Base-by-base conservation (phyloP, 768 basidiomycete species). In the Amanita rimosa region DNA sequence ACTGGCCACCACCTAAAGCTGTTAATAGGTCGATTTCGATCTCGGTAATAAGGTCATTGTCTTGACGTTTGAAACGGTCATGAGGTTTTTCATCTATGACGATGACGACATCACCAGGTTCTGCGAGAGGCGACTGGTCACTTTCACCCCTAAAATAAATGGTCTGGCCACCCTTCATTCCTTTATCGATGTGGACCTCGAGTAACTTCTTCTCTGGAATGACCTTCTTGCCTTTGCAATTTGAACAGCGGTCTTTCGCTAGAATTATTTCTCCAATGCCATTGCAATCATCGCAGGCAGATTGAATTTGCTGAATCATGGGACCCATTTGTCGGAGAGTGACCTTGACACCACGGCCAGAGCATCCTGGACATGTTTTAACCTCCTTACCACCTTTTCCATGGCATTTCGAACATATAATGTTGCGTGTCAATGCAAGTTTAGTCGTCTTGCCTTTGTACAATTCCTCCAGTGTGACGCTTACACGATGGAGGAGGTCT, bases 391-490 rank as follows among this genome's bases (percentile, higher is more conserved):
- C 96, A 42, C 96, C 96, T 63, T 87, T 92, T 59, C 96, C 96
- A 57, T 85, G 85, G 70, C 96, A 99, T 61, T 92, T 91, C 49
- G 72, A 63, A 68, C 96, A 99, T 59, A 98, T 85, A 54, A 93
- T 77, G 58, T 95, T 96, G 54, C 95, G 89, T 16, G 93, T 96
- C 39, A 99, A 75, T 36, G 96, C 90, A 51, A 99, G 87, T 67
- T 98, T 98, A 39, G 94, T 92, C 3, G 92, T 95, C 69, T 98
- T 99, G 67, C 96, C 95, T 66, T 89, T 93, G 81, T 97, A 98
- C 3, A 99, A 79, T 64, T 99, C 96, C 67, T 98, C 95, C 54
- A 99, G 81, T n/a, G 91, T 81, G 60, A 97, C 93, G 61, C 86
- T 77, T 54, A 98, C 89, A 49, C 94, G 87, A 68, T 99, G 96